These are phyloP conservation scores for Paxillus involutus DNA, from an alignment of 768 basidiomycete genomes.

Conservation along the genomic window DNA sequence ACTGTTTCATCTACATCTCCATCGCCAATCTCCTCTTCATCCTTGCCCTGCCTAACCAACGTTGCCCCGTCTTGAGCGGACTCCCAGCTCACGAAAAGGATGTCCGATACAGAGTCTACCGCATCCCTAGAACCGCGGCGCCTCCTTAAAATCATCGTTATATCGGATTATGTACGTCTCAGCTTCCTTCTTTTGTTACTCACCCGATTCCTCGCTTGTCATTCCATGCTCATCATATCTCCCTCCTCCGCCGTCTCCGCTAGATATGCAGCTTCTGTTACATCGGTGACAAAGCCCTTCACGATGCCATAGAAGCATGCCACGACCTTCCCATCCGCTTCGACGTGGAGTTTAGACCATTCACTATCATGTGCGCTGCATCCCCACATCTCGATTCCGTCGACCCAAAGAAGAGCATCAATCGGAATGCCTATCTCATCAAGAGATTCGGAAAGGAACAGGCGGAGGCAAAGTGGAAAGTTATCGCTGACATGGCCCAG, in stretches of 20 bases:
- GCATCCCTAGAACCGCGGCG: conserved; percentile 17
- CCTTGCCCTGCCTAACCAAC: neutral
- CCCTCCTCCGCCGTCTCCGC: conserved; percentile 5
- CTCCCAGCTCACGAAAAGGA: neutral
- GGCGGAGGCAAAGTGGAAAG: conserved; percentile 26
- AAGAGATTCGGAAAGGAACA: conserved; percentile 29
- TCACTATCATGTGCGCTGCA: conserved; percentile 26
- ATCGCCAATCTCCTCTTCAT: neutral
- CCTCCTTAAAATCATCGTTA: conserved; percentile 31
- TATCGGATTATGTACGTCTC: conserved; percentile 34
- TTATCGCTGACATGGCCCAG: conserved; percentile 27
- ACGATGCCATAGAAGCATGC: conserved; percentile 35
- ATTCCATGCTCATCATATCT: conserved; percentile 1
- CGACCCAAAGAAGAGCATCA: conserved; percentile 19
- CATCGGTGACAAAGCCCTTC: conserved; percentile 37
- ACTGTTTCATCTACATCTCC: neutral
- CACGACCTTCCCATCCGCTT: conserved; percentile 32
- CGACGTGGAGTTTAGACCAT: conserved; percentile 37
- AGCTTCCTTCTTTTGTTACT: neutral
- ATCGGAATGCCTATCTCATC: conserved; percentile 21
- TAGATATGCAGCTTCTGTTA: conserved; percentile 39
- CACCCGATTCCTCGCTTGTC: neutral
- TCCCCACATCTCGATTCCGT: conserved; percentile 10
- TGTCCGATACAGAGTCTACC: conserved; percentile 17
- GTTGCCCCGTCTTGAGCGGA: neutral